A percentile compares a stretch with the other conserved stretches of the same genome.
phyloP scores from a whole-genome alignment of 75 land plant species.

The Pinus tabuliformis region DNA sequence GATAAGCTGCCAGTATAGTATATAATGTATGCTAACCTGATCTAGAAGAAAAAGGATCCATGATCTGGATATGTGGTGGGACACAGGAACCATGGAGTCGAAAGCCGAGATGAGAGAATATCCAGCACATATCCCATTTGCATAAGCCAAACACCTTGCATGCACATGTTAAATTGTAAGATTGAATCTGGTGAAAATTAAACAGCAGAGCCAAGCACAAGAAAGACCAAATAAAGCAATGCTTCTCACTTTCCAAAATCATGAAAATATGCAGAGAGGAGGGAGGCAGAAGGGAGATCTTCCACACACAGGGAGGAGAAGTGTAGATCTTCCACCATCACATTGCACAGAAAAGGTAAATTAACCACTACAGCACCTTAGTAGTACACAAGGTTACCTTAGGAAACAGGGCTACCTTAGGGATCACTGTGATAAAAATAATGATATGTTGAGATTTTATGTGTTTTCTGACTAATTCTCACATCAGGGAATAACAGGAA shows the following conservation, averaged over 20 bases:
- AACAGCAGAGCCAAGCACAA: not conserved
- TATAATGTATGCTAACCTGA: constrained; percentile 24
- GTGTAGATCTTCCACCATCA: no score
- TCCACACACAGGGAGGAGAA: no score
- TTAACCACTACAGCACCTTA: no score
- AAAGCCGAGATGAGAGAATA: constrained; percentile 56
- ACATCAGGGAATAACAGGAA: no score
- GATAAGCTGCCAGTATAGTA: not conserved
- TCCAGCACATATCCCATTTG: constrained; percentile 57
- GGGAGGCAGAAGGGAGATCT: no score
- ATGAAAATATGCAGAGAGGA: not conserved
- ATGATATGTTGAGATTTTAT: not conserved
- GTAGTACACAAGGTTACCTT: no score
- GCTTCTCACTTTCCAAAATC: not conserved
- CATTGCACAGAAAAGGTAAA: no score
- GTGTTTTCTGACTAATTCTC: no score
- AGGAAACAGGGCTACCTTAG: no score
- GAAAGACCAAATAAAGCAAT: not conserved
- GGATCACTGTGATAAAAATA: not conserved
- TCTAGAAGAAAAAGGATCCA: constrained; percentile 59
- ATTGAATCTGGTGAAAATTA: no score
- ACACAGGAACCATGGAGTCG: constrained; percentile 19
- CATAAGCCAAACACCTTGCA: constrained; percentile 56
- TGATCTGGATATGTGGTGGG: constrained; percentile 18
- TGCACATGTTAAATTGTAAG: no score